A percentile compares a stretch with the other conserved stretches of the same genome.
Evolutionary conservation across 176 grass and related monocot species (phyloP).

Genomic region (Metroxylon sagu): DNA sequence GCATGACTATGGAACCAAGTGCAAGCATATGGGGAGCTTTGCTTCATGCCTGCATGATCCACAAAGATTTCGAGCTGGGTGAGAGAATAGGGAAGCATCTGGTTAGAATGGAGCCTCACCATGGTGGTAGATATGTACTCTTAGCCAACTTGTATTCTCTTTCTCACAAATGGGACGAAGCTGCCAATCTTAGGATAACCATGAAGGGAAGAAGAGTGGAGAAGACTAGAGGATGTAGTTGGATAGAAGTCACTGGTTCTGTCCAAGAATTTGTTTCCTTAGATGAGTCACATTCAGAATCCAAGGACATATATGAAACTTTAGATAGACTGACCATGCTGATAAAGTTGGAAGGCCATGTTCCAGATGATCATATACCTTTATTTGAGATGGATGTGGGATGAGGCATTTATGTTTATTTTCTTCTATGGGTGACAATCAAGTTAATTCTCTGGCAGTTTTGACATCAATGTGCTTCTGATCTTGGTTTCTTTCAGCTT

Average conservation of each 20-base stretch:
- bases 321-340: background rate
- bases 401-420: too few species aligned
- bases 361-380: too few species aligned
- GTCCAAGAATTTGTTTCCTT: constrained; percentile 24
- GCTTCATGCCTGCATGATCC: constrained; percentile 14
- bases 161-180: background rate
- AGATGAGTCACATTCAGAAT: constrained; percentile 8
- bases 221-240: constrained; percentile 11
- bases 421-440: too few species aligned
- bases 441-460: too few species aligned
- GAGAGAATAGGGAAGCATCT: constrained; percentile 7
- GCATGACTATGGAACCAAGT: constrained; percentile 17
- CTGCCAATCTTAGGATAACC: constrained; percentile 8
- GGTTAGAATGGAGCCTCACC: background rate
- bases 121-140: constrained; percentile 15
- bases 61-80: constrained; percentile 4
- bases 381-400: too few species aligned
- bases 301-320: background rate
- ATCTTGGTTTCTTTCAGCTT: too few species aligned
- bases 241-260: constrained; percentile 8
- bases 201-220: constrained; percentile 16
- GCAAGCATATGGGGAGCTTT: constrained; percentile 11
- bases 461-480: too few species aligned
- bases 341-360: background rate
- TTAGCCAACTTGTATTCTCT: constrained; percentile 13